These are phyloP conservation scores for Prunella vulgaris DNA, from an alignment of 257 asterid genomes.

Conservation along the genomic window DNA sequence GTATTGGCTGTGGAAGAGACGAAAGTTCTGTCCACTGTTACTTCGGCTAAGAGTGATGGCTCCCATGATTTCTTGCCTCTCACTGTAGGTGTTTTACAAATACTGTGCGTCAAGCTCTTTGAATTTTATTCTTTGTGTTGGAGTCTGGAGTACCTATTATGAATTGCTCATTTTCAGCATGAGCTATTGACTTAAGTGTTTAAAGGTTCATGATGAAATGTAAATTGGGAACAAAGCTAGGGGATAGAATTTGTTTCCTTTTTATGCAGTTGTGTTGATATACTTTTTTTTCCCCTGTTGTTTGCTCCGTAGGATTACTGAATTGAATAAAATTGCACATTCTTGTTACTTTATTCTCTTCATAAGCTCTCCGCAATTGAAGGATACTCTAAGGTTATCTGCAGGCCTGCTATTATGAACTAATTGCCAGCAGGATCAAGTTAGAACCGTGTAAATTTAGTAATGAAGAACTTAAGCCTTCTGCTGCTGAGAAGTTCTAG, in stretches of 20 bases:
- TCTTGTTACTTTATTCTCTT: neutral
- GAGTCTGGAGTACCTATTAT: neutral
- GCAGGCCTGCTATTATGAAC: neutral
- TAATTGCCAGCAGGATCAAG: neutral
- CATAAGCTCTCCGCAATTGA: neutral
- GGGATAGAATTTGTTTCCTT: neutral
- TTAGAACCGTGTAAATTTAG: neutral
- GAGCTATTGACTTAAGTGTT: neutral
- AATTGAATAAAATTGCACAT: neutral
- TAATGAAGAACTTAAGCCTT: neutral
- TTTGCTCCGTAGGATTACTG: neutral
- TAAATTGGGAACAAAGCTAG: neutral
- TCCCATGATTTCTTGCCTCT: slow-evolving; percentile 83
- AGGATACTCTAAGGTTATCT: neutral
- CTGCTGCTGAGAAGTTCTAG: neutral
- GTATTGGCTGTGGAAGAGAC: slow-evolving; percentile 89
- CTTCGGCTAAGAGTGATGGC: slow-evolving; percentile 76
- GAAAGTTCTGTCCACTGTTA: slow-evolving; percentile 75
- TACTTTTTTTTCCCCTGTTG: neutral
- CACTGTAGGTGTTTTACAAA: slow-evolving; percentile 49
- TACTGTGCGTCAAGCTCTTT: neutral
- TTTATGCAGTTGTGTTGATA: neutral
- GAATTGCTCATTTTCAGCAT: neutral
- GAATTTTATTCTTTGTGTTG: neutral
- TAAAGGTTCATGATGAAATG: neutral